Evolutionary conservation across 192 early-diverging fungal genomes (phyloP).

Genomic region (Oehlia diaphana): DNA sequence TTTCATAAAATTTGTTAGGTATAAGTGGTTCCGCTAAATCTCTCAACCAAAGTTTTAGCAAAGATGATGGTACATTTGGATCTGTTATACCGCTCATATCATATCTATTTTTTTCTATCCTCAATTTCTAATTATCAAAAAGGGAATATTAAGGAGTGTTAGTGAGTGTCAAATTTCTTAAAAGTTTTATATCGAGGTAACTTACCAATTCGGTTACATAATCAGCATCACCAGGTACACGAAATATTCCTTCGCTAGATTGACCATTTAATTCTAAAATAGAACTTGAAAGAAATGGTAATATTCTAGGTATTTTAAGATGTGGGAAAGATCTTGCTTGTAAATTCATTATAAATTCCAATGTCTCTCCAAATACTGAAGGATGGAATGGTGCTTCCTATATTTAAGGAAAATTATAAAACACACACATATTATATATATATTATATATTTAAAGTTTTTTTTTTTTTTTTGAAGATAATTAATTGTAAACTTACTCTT

Average conservation of each 20-base stretch:
- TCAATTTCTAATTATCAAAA: conserved; percentile 53
- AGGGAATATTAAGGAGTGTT: neutral
- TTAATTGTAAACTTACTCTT: conserved; percentile 29
- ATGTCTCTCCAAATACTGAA: conserved; percentile 86
- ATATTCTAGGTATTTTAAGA: conserved; percentile 74
- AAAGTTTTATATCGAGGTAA: neutral
- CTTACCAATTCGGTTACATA: conserved; percentile 71
- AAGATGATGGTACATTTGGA: conserved; percentile 88
- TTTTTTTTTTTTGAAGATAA: no score
- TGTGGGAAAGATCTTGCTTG: conserved; percentile 46
- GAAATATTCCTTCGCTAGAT: conserved; percentile 90
- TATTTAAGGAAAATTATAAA: neutral
- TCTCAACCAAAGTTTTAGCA: conserved; percentile 92
- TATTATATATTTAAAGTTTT: neutral
- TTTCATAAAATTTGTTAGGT: conserved; percentile 72
- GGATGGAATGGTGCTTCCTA: conserved; percentile 80
- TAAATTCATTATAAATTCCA: conserved; percentile 84
- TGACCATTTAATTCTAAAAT: conserved; percentile 78
- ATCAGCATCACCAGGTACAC: conserved; percentile 92
- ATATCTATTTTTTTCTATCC: conserved; percentile 83
- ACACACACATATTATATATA: neutral
- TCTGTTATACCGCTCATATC: conserved; percentile 73
- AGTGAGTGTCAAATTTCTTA: no score
- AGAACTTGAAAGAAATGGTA: conserved; percentile 75
- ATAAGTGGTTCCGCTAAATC: conserved; percentile 93